Evolutionary conservation across 1,284 basidiomycete genomes (phyloP).

Genomic region (Porogramme epimiltina): DNA sequence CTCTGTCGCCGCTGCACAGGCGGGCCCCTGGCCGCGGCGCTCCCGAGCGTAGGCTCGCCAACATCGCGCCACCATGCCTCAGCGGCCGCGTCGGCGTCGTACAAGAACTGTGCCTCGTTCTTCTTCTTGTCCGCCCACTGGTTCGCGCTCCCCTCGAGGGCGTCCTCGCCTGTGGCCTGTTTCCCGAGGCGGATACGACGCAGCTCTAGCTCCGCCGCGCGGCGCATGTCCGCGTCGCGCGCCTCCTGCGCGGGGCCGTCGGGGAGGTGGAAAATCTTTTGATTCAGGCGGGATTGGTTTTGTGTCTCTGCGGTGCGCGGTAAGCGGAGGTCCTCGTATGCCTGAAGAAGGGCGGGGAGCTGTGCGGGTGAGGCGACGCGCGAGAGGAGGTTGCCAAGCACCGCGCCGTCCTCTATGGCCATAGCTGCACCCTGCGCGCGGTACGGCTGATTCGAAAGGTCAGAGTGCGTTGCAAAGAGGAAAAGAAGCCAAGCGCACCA

Average conservation of each 20-base stretch:
- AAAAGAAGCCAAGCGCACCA: conserved; percentile 32
- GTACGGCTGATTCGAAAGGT: conserved; percentile 48
- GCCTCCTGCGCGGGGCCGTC: conserved; percentile 55
- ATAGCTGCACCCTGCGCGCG: conserved; percentile 70
- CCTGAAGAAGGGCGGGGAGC: conserved; percentile 47
- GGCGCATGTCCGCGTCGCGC: conserved; percentile 52
- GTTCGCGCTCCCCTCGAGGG: conserved; percentile 42
- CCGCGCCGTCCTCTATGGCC: conserved; percentile 68
- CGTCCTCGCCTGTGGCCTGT: conserved; percentile 12
- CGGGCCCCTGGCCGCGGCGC: not conserved
- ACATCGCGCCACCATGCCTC: conserved; percentile 48
- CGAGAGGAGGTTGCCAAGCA: conserved; percentile 61
- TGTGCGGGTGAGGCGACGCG: conserved; percentile 43
- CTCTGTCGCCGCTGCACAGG: no score
- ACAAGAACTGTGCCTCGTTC: conserved; percentile 45
- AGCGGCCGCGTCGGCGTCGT: conserved; percentile 51
- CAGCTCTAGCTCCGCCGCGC: conserved; percentile 45
- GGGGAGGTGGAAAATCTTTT: conserved; percentile 52
- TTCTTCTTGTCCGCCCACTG: conserved; percentile 54
- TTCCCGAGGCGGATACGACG: conserved; percentile 11
- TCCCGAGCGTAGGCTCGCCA: conserved; percentile 25
- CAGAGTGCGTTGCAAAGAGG: not conserved
- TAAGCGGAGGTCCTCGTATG: conserved; percentile 53
- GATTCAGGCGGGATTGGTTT: conserved; percentile 48
- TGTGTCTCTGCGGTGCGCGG: conserved; percentile 50